Evolutionary conservation across 2,329 filamentous ascomycete genomes (phyloP), one percentile per base, ranked within the genome.

Genomic region (Nemania sp.): DNA sequence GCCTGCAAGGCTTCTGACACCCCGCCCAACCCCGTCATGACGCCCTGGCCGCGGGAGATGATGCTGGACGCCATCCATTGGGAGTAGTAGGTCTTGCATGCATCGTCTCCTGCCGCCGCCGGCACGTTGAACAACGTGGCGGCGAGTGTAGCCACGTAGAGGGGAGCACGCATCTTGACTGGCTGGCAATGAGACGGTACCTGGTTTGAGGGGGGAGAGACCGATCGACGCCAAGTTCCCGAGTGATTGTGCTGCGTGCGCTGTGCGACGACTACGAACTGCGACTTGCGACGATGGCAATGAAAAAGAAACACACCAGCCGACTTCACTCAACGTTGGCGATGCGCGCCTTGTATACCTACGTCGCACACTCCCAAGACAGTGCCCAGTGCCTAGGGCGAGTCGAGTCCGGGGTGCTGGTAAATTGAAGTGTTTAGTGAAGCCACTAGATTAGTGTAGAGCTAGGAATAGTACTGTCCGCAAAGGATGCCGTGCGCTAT

Each of bases 11-110:
- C 73, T 60, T 76, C 76, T 10, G 77, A 79, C 5, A 70, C 56
- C 15, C 75, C 76, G 26, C 75, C 76, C 0, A 43, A 45, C 24
- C 75, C 77, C 1, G 75, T 78, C 73, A 77, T 75, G 69, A 79
- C 73, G 47, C 77, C 77, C 62, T 79, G 74, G n/a, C 62, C 60
- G n/a, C 77, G 76, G 15, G 74, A 71, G 68, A 78, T 77, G 72
- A 78, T 77, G 67, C 77, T 78, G 3, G 67, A 55, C 1, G 77
- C 77, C 77, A 79, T 78, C 72, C 73, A 72, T 49, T 67, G 59
- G 24, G 77, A 77, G 60, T 75, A 69, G 24, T 24, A 27, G 3
- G 32, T 47, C 47, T 67, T 49, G 35, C 13, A 53, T 2, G 52
- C 29, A 18, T 54, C 43, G 8, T 8, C 54, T 1, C 62, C 29